Evolutionary conservation across 2,329 filamentous ascomycete genomes (phyloP).

Genomic region (Chalara sp.): DNA sequence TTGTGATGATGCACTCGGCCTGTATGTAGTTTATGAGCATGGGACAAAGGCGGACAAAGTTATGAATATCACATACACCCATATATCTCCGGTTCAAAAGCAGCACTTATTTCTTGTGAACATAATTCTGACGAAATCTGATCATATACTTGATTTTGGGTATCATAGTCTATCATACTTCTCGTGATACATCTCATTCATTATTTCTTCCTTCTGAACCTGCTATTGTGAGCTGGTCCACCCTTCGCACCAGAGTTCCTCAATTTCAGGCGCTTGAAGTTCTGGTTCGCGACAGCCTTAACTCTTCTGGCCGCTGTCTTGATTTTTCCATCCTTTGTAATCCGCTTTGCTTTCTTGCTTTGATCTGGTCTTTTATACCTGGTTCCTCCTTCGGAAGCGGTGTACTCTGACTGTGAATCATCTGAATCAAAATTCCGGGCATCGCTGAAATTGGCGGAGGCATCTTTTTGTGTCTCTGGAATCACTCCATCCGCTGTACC

Average conservation of each 20-base stretch:
- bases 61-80: no score
- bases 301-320: slow-evolving; percentile 53
- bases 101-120: no score
- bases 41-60: neutral
- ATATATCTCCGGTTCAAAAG: no score
- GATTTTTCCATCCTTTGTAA: slow-evolving; percentile 32
- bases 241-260: slow-evolving; percentile 56
- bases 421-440: slow-evolving; percentile 25
- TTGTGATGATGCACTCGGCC: neutral
- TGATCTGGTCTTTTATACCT: slow-evolving; percentile 25
- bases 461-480: slow-evolving; percentile 17
- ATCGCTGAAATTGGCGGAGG: slow-evolving; percentile 11
- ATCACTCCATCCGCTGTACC: slow-evolving; percentile 19
- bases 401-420: slow-evolving; percentile 25
- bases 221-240: slow-evolving; percentile 48
- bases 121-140: no score
- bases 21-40: slow-evolving; percentile 8
- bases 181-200: neutral
- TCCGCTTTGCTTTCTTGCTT: slow-evolving; percentile 20
- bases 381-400: slow-evolving; percentile 28
- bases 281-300: slow-evolving; percentile 56
- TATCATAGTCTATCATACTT: no score
- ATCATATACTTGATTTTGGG: no score
- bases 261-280: slow-evolving; percentile 61
- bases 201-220: slow-evolving; percentile 46